Base-by-base conservation (phyloP, 2,329 filamentous ascomycete genomes). In the Talaromyces verruculosus region DNA sequence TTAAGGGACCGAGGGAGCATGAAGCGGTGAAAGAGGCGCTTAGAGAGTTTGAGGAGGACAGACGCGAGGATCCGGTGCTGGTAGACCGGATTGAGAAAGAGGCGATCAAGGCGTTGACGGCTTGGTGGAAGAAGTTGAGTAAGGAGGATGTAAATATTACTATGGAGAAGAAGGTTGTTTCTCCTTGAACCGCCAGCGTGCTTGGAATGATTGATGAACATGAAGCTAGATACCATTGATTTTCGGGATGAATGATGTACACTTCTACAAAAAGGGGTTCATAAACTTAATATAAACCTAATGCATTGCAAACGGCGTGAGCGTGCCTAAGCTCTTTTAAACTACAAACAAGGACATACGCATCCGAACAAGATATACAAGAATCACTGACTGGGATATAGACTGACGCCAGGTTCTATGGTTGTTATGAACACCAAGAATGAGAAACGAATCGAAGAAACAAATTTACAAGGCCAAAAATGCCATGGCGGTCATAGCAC, bases 401-500 rank as follows among this genome's bases (percentile, higher is more conserved):
- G 6, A 57, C 53, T 57, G n/a, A 17, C 11, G 53, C 33, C 33
- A 55, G 30, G 51, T 33, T 55, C 51, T 55, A 35, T 57, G 51
- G 30, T 37, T 57, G 6, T 19, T 33, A 53, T 53, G 33, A 53
- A 30, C 28, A 49, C 28, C 19, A 57, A n/a, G 17, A 57, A 37
- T 57, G n/a, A 33, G 30, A 57, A 22, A 57, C n/a, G 53, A 57
- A 37, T 33, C n/a, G 37, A 43, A 63, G 19, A 28, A 19, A 59
- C 17, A 45, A 43, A 41, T 58, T 67, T 67, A 53, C 62, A 64
- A 60, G 25, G 51, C 60, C 51, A 66, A 63, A 13, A 65, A 58
- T 63, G 65, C 65, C 53, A 63, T 60, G 53, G 41, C 60, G 13
- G 37, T 35, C 11, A 67, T 19, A 45, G 60, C 63, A 59, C 70